A percentile compares a stretch with the other conserved stretches of the same genome.
Conservation (phyloP, 805 yeast genomes). For the Grigorovia humatica region DNA sequence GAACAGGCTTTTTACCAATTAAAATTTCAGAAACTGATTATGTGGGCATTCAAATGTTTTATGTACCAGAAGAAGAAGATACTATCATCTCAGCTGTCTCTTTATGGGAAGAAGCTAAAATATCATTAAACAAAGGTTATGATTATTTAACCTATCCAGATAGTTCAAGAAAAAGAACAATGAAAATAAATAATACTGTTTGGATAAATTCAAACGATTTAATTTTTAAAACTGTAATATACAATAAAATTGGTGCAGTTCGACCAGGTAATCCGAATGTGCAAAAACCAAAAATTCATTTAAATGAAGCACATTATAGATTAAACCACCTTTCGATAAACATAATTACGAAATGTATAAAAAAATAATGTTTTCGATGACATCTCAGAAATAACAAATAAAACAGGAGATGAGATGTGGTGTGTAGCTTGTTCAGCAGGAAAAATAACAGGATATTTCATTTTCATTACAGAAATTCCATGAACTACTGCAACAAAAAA, state of each 20-base stretch:
- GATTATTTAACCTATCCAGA: neutral
- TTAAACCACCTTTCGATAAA: neutral
- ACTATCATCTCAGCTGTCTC: neutral
- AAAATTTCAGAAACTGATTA: no score
- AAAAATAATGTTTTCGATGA: neutral
- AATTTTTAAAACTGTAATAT: no score
- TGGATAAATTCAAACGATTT: neutral
- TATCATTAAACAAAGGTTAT: neutral
- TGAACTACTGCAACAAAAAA: constrained; percentile 2
- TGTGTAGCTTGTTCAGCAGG: constrained; percentile 1
- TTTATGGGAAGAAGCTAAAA: neutral
- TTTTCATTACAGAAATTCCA: constrained; percentile 4
- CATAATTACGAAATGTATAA: neutral
- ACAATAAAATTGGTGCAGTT: neutral
- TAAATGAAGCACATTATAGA: neutral
- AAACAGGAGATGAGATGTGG: neutral
- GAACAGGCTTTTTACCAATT: neutral
- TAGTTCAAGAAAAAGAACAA: no score
- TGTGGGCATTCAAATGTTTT: neutral
- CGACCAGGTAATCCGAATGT: neutral
- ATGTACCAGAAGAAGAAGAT: neutral
- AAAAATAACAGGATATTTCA: constrained; percentile 1
- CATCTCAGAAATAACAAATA: neutral
- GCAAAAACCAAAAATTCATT: neutral
- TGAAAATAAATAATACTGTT: neutral